Percentiles rank a stretch among this genome's conserved stretches.
phyloP scores from a whole-genome alignment of 2,329 filamentous ascomycete species.

The Botrytis fabae region DNA sequence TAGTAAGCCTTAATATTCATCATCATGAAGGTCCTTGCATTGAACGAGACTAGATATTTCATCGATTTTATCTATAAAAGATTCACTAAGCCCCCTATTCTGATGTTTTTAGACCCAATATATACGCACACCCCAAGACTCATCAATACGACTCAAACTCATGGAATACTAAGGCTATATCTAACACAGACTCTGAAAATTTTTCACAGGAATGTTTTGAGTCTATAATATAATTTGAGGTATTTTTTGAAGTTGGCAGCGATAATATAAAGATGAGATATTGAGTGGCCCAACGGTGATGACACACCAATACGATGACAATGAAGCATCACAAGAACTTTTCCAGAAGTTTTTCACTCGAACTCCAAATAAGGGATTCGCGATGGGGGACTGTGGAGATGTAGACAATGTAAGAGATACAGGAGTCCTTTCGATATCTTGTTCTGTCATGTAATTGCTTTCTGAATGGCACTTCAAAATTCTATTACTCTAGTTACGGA shows the following conservation, averaged over 20 bases:
- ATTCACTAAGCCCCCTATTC: neutral
- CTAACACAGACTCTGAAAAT: neutral
- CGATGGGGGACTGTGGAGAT: neutral
- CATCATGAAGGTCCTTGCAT: neutral
- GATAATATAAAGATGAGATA: neutral
- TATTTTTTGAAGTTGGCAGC: neutral
- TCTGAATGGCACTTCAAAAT: neutral
- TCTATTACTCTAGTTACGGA: neutral
- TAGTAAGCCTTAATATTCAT: neutral
- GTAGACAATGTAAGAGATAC: neutral
- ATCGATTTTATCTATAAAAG: neutral
- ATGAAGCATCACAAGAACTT: no score
- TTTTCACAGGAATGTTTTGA: neutral
- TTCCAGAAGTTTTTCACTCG: neutral
- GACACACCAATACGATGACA: neutral
- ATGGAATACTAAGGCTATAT: neutral
- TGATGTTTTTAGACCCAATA: neutral
- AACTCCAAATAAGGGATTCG: no score
- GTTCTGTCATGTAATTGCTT: neutral
- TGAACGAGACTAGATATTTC: neutral
- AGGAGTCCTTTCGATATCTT: accelerated
- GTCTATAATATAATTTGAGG: neutral
- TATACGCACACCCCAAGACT: neutral
- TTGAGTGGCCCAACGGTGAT: neutral
- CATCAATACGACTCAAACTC: no score